Conservation (phyloP, 371 early-diverging fungal species). For the Zychaea mexicana region DNA sequence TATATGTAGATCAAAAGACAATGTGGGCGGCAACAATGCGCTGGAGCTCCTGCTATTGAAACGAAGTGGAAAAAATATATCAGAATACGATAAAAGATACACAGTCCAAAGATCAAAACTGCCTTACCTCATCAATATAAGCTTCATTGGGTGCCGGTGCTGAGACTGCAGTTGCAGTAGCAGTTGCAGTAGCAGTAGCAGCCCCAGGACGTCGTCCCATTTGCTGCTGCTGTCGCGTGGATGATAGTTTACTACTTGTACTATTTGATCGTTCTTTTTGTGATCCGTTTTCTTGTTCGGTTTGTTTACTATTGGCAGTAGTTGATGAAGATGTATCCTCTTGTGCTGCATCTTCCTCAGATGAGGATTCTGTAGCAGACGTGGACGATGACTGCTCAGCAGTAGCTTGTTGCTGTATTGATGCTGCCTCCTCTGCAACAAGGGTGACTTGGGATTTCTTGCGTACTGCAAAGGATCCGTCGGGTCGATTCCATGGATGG, state of each 20-base stretch:
- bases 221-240: conserved; percentile 5
- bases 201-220: conserved; percentile 4
- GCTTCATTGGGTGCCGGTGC: conserved; percentile 25
- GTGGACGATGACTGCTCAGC: not conserved
- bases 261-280: conserved; percentile 7
- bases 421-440: not conserved
- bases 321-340: not conserved
- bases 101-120: not conserved
- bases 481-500: conserved; percentile 53
- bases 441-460: conserved; percentile 5
- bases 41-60: conserved; percentile 38
- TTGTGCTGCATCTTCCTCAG: not conserved
- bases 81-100: not conserved
- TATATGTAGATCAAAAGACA: conserved; percentile 45
- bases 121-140: conserved; percentile 39
- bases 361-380: not conserved
- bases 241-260: conserved; percentile 6
- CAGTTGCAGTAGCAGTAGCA: not conserved
- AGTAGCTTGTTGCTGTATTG: conserved; percentile 3
- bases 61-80: not conserved
- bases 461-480: conserved; percentile 46
- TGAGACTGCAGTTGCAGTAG: conserved; percentile 17
- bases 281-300: not conserved
- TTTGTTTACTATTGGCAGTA: not conserved
- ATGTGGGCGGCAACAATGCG: conserved; percentile 52